Conservation (phyloP, 1,284 basidiomycete species). For the Hypsizygus ulmarius region DNA sequence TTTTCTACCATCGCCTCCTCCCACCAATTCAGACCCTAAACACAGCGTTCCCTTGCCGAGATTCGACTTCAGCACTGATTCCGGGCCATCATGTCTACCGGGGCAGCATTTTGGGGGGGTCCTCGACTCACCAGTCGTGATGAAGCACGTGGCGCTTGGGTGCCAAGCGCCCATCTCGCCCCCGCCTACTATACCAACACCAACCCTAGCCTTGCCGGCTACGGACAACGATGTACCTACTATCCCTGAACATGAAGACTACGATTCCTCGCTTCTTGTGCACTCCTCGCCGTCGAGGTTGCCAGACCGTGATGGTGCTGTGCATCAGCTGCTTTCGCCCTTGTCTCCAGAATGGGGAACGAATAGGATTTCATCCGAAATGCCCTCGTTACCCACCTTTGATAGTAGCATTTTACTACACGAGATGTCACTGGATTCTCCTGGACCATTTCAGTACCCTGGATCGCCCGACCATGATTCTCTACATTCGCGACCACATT, state of each 20-base stretch:
- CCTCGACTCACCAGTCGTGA: constrained; percentile 33
- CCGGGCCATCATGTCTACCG: constrained; percentile 7
- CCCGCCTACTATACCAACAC: constrained; percentile 39
- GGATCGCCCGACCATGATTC: constrained; percentile 4
- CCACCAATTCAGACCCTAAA: constrained; percentile 33
- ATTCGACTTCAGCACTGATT: constrained; percentile 17
- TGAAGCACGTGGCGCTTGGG: constrained; percentile 28
- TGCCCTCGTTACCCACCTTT: constrained; percentile 8
- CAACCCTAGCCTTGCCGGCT: constrained; percentile 35
- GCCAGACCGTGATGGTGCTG: constrained; percentile 7
- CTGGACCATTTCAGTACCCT: constrained; percentile 5
- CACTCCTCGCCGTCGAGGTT: constrained; percentile 14
- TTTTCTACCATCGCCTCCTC: constrained; percentile 39
- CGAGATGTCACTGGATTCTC: neutral
- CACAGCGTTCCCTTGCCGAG: constrained; percentile 33
- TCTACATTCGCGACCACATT: constrained; percentile 11
- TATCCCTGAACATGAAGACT: constrained; percentile 15
- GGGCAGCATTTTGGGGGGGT: constrained; percentile 23
- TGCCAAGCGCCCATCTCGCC: constrained; percentile 37
- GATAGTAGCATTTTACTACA: constrained; percentile 1
- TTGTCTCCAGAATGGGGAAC: constrained; percentile 31
- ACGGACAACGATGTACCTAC: constrained; percentile 12
- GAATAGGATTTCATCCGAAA: constrained; percentile 8
- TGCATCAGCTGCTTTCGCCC: constrained; percentile 30
- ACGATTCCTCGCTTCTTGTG: constrained; percentile 10